phyloP scores from a whole-genome alignment of 1,139 yeast genomes.

The Taphrina sp. region DNA sequence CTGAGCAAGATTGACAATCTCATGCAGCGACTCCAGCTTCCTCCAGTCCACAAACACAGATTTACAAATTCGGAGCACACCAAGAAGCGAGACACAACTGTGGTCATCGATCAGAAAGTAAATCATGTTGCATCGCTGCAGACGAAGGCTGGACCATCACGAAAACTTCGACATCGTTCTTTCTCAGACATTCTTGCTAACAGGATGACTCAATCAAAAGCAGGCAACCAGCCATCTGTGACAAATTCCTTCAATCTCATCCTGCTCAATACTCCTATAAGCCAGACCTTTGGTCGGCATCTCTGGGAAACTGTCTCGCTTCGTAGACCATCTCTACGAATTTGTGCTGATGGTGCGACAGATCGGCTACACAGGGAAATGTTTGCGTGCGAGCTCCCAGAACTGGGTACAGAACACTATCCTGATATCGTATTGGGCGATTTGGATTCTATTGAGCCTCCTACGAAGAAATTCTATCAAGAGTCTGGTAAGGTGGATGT shows the following conservation, averaged over 20 bases:
- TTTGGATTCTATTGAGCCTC: slow-evolving; percentile 9
- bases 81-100: background rate
- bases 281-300: background rate
- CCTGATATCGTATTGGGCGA: slow-evolving; percentile 26
- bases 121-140: no score
- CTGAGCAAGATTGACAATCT: slow-evolving; percentile 12
- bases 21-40: background rate
- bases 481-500: background rate
- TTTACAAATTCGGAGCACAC: background rate
- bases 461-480: slow-evolving; percentile 6
- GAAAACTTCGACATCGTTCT: background rate
- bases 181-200: slow-evolving; percentile 1
- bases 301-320: background rate
- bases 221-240: background rate
- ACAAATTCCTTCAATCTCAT: slow-evolving; percentile 4
- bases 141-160: background rate
- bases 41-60: background rate
- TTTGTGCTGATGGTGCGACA: slow-evolving; percentile 27
- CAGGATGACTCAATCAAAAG: no score
- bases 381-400: background rate
- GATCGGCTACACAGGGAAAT: slow-evolving; percentile 13
- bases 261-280: slow-evolving; percentile 1
- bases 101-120: background rate
- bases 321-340: background rate
- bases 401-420: background rate